Conservation (phyloP, 257 asterid genomes). For the Solanum pinnatisectum region DNA sequence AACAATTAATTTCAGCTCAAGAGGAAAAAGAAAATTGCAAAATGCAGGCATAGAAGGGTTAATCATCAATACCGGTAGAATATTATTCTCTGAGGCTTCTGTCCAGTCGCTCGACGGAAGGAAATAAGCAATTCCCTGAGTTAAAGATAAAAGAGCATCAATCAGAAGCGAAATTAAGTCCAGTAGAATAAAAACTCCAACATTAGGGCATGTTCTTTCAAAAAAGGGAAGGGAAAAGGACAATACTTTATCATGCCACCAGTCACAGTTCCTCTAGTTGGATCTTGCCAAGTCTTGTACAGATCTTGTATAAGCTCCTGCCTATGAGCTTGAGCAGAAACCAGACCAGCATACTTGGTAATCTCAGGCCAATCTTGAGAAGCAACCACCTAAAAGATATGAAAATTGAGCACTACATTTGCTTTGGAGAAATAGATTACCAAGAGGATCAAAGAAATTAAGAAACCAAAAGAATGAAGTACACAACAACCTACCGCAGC, state of each 20-base stretch:
- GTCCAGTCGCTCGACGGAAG: conserved; percentile 84
- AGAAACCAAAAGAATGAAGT: background rate
- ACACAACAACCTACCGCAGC: conserved; percentile 59
- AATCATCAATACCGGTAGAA: conserved; percentile 57
- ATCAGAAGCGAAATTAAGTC: background rate
- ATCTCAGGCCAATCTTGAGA: conserved; percentile 99
- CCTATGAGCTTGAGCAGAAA: conserved; percentile 92
- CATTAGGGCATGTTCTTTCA: background rate
- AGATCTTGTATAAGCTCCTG: conserved; percentile 92
- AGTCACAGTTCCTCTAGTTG: conserved; percentile 61
- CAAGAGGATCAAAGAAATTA: background rate
- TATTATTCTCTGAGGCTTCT: conserved; percentile 76
- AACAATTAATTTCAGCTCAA: background rate
- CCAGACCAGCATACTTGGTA: conserved; percentile 93
- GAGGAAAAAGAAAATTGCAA: background rate
- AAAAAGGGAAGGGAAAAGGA: background rate
- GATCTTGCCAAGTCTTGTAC: conserved; percentile 85
- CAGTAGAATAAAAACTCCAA: background rate
- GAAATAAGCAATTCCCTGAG: conserved; percentile 83
- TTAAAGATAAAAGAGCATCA: background rate
- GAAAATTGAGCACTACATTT: background rate
- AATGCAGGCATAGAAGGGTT: background rate
- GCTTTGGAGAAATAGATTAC: background rate
- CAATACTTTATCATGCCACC: conserved; percentile 96
- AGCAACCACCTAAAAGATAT: conserved; percentile 77